Conservation (phyloP, 192 early-diverging fungal species). For the Powellomyces hirtus region DNA sequence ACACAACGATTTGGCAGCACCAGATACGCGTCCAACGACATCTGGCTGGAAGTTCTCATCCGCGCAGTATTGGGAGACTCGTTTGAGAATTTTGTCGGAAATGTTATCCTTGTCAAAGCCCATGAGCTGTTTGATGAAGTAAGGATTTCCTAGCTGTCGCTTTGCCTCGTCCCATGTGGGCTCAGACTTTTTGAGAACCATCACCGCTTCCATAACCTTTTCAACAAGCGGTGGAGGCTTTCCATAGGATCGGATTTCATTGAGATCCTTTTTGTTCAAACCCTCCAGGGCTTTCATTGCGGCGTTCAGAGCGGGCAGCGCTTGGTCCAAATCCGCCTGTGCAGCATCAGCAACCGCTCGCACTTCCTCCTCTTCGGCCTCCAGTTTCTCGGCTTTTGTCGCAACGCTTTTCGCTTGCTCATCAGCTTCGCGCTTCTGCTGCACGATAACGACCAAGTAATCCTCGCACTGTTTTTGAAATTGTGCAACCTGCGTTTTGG, state of each 20-base stretch:
- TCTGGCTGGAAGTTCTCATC: constrained; percentile 62
- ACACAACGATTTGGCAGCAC: constrained; percentile 57
- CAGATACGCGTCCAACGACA: constrained; percentile 57
- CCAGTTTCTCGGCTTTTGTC: constrained; percentile 59
- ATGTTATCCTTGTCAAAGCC: constrained; percentile 66
- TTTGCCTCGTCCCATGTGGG: constrained; percentile 65
- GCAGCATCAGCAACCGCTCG: constrained; percentile 56
- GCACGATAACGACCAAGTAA: constrained; percentile 63
- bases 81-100: constrained; percentile 55
- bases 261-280: constrained; percentile 62
- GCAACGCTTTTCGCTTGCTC: constrained; percentile 60
- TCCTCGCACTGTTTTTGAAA: constrained; percentile 67
- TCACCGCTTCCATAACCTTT: constrained; percentile 64
- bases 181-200: constrained; percentile 59
- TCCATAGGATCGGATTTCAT: constrained; percentile 57
- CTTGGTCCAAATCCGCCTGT: constrained; percentile 59
- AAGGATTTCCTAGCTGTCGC: constrained; percentile 58
- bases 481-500: constrained; percentile 61
- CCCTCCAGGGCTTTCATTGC: constrained; percentile 57
- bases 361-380: constrained; percentile 61
- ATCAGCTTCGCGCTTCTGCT: constrained; percentile 65
- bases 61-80: constrained; percentile 53
- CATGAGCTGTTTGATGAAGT: constrained; percentile 64
- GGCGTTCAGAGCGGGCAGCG: constrained; percentile 56
- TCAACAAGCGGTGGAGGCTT: constrained; percentile 63